Conservation (phyloP, 2,329 filamentous ascomycete genomes). For the Lachnellula occidentalis region DNA sequence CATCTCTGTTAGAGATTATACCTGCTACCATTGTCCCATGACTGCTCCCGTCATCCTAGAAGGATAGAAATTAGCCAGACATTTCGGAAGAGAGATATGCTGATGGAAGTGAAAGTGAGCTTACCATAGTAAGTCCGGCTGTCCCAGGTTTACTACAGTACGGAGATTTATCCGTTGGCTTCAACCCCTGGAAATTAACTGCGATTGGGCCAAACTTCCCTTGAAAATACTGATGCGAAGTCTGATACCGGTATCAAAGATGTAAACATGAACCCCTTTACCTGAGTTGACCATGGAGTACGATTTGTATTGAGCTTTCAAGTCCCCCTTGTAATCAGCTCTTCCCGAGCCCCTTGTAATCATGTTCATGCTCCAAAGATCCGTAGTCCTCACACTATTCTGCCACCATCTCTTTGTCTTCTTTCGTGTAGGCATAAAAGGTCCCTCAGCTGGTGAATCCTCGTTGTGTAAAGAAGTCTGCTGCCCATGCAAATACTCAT, state of each 20-base stretch:
- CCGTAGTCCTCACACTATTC: background rate
- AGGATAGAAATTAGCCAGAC: no score
- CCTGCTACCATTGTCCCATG: background rate
- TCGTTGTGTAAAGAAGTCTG: background rate
- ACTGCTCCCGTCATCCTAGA: background rate
- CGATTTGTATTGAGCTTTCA: no score
- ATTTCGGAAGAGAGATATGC: no score
- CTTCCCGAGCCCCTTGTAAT: background rate
- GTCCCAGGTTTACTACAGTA: background rate
- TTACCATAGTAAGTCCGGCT: background rate
- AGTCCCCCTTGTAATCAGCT: background rate
- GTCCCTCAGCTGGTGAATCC: background rate
- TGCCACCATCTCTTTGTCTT: background rate
- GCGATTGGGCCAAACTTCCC: background rate
- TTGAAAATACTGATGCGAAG: background rate
- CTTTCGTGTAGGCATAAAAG: background rate
- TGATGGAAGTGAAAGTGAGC: background rate
- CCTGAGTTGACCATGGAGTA: background rate
- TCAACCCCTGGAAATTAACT: background rate
- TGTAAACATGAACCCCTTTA: background rate
- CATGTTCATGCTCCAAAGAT: background rate
- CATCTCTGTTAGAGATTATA: background rate
- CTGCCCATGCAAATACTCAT: background rate
- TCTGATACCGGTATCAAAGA: background rate
- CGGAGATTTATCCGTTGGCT: background rate